Percentiles rank a stretch among this genome's conserved stretches.
Conservation (phyloP, 208 protist genomes). For the Plasmodiophora brassicae region DNA sequence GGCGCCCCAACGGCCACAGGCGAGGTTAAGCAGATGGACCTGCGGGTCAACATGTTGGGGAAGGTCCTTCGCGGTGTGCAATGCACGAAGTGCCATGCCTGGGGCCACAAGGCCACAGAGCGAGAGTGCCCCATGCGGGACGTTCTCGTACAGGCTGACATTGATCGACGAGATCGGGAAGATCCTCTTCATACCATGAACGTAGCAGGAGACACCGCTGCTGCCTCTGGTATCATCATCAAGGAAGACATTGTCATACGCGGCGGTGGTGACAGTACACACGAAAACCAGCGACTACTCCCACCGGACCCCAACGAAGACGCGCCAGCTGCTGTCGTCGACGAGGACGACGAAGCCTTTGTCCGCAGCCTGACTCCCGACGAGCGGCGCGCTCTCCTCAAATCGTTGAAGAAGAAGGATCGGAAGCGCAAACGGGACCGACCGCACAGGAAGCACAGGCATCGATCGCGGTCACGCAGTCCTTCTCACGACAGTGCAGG, state of each 20-base stretch:
- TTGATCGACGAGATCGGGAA: background rate
- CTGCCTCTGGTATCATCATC: background rate
- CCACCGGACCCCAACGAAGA: background rate
- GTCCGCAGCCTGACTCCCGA: background rate
- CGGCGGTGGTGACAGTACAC: background rate
- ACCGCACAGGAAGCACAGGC: background rate
- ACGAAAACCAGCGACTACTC: background rate
- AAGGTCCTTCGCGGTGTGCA: slow-evolving; percentile 23
- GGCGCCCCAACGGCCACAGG: background rate
- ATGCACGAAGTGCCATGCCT: slow-evolving; percentile 20
- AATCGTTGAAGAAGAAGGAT: background rate
- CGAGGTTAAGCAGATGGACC: background rate
- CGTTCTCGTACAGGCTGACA: background rate
- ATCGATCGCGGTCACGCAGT: too few relatives aligned
- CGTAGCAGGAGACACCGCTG: background rate
- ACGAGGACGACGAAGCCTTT: background rate
- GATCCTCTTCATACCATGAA: background rate
- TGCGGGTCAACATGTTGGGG: slow-evolving; percentile 21
- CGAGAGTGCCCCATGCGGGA: background rate
- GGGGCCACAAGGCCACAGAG: background rate
- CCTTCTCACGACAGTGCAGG: too few relatives aligned
- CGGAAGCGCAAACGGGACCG: background rate
- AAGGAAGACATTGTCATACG: slow-evolving; percentile 24
- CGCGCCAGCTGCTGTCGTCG: background rate
- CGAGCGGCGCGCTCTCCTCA: background rate